These are phyloP conservation scores for Exophiala calicioides DNA, from an alignment of 2,329 filamentous ascomycete species.

Conservation along the genomic window DNA sequence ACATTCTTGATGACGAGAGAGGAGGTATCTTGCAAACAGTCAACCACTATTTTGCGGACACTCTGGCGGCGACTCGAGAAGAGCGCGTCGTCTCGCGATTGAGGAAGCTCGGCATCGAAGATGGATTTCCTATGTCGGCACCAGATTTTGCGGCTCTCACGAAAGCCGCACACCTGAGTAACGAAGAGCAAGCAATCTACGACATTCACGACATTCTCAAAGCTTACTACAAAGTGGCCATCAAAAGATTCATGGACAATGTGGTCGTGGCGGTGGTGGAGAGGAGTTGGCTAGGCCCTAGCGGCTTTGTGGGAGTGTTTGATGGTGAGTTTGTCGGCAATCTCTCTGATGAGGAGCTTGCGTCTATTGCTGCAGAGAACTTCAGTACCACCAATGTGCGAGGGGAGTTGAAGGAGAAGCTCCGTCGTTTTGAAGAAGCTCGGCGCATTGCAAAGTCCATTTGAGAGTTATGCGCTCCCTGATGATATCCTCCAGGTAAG, in stretches of 20 bases:
- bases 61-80: slow-evolving; percentile 35
- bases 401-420: slow-evolving; percentile 1
- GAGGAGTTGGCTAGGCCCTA: slow-evolving; percentile 2
- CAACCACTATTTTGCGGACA: slow-evolving; percentile 56
- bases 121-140: background rate
- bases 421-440: slow-evolving; percentile 6
- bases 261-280: slow-evolving; percentile 61
- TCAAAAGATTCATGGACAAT: slow-evolving; percentile 63
- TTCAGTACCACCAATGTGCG: slow-evolving; percentile 3
- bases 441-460: slow-evolving; percentile 3
- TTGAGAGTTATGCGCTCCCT: background rate
- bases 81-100: slow-evolving; percentile 4
- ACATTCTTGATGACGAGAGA: slow-evolving; percentile 57
- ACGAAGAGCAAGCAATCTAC: slow-evolving; percentile 43
- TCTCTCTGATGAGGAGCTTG: slow-evolving; percentile 6
- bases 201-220: slow-evolving; percentile 63
- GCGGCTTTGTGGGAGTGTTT: slow-evolving; percentile 1
- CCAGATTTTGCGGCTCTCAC: background rate
- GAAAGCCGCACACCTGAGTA: slow-evolving; percentile 33
- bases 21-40: slow-evolving; percentile 50
- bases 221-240: slow-evolving; percentile 63
- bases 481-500: slow-evolving; percentile 6
- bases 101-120: background rate
- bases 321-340: background rate
- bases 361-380: slow-evolving; percentile 5